These are phyloP conservation scores for Phtheirospermum japonicum DNA, from an alignment of 257 asterid genomes.

Conservation along the genomic window DNA sequence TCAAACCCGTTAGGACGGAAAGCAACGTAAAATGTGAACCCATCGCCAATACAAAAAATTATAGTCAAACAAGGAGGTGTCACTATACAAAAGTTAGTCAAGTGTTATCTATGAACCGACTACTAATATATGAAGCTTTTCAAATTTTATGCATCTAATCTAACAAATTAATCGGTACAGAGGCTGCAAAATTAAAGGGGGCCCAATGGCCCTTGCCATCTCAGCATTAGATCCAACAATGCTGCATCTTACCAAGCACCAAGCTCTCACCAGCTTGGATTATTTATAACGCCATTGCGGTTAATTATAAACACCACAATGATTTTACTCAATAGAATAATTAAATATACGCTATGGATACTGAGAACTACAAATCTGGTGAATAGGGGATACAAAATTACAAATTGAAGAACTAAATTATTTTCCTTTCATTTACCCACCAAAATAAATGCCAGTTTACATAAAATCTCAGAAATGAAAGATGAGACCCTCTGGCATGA, in stretches of 20 bases:
- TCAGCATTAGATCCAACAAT: not conserved
- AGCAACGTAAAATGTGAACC: not conserved
- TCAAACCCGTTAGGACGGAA: not conserved
- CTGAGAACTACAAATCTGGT: not conserved
- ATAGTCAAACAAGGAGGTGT: not conserved
- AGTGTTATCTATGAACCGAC: not conserved
- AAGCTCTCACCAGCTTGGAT: not conserved
- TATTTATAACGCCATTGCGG: not conserved
- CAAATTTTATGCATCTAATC: not conserved
- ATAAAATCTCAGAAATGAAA: constrained; percentile 1
- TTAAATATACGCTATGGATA: not conserved
- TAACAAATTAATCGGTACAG: not conserved
- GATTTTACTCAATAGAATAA: not conserved
- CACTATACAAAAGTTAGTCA: not conserved
- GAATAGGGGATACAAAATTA: not conserved
- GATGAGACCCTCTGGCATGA: not conserved
- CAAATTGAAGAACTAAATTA: not conserved
- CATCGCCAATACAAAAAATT: not conserved
- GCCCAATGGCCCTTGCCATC: not conserved
- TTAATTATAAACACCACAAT: not conserved
- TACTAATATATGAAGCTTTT: not conserved
- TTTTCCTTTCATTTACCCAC: not conserved
- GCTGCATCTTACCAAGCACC: not conserved
- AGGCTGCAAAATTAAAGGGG: not conserved
- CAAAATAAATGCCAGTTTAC: not conserved